Evolutionary conservation across 257 asterid genomes (phyloP).

Genomic region (Capsicum rhomboideum): DNA sequence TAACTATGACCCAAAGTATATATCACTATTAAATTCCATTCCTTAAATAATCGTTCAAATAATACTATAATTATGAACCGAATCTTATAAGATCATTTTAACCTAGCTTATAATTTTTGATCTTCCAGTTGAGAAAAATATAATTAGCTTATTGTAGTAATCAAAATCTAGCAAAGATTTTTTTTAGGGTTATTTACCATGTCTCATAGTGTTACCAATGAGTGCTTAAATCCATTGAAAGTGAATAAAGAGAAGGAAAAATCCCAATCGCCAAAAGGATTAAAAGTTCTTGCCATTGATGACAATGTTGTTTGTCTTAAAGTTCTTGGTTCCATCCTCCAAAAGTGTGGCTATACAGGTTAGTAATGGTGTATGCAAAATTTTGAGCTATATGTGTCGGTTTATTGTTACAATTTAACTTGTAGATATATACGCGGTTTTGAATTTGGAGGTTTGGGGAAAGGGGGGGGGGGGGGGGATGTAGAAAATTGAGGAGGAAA

Average conservation of each 20-base stretch:
- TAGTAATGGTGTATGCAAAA: not conserved
- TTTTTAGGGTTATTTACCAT: not conserved
- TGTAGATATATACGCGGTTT: not conserved
- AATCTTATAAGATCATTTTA: not conserved
- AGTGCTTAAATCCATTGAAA: not conserved
- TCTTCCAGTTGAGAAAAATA: not conserved
- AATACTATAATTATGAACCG: no score
- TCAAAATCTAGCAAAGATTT: not conserved
- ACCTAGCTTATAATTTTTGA: not conserved
- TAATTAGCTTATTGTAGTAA: not conserved
- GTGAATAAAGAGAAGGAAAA: not conserved
- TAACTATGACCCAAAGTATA: not conserved
- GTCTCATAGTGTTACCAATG: not conserved
- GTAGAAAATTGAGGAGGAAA: not conserved
- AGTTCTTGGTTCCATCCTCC: not conserved
- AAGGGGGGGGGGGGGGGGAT: no score
- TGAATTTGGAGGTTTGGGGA: not conserved
- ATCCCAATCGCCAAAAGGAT: not conserved
- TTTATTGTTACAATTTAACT: not conserved
- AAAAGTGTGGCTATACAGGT: slow-evolving; percentile 15
- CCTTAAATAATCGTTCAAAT: not conserved
- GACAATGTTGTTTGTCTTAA: slow-evolving; percentile 4
- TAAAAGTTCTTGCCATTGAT: slow-evolving; percentile 17
- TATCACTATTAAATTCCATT: not conserved
- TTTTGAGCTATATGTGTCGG: not conserved